Conservation (phyloP, 2,329 filamentous ascomycete genomes). For the Paecilomyces dactylethromorphus region DNA sequence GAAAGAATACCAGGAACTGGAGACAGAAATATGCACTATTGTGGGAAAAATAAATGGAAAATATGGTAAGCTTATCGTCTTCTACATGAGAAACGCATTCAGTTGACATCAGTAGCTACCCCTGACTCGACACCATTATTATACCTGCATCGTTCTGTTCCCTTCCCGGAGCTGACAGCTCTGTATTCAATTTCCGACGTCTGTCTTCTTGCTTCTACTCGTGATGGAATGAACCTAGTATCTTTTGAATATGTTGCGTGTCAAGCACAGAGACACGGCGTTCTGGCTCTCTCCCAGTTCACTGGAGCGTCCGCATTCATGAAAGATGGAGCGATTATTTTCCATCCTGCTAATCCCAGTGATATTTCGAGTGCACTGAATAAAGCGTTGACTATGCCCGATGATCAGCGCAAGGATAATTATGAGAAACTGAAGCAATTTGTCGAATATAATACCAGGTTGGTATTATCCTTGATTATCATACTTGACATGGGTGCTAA, state of each 20-base stretch:
- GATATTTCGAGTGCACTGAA: conserved; percentile 83
- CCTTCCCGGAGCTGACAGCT: conserved; percentile 90
- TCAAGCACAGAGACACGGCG: conserved; percentile 76
- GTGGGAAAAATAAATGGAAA: conserved; percentile 91
- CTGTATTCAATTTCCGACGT: conserved; percentile 84
- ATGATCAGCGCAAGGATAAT: conserved; percentile 70
- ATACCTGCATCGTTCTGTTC: conserved; percentile 88
- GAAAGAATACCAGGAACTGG: conserved; percentile 89
- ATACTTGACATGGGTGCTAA: background rate
- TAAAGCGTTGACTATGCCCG: conserved; percentile 78
- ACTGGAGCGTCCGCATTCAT: conserved; percentile 89
- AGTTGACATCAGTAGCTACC: conserved; percentile 48
- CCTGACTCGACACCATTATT: conserved; percentile 95
- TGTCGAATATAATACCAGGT: conserved; percentile 85
- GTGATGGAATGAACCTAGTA: conserved; percentile 96
- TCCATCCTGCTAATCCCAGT: conserved; percentile 94
- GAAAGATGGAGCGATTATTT: conserved; percentile 71
- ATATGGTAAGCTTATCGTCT: conserved; percentile 50
- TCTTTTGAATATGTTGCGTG: conserved; percentile 96
- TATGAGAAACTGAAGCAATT: conserved; percentile 82
- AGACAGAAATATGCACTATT: conserved; percentile 83
- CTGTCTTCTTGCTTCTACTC: conserved; percentile 80
- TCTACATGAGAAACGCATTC: conserved; percentile 1
- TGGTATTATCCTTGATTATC: conserved; percentile 10
- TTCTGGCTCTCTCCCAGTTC: conserved; percentile 91